These are phyloP conservation scores for Cladosporium sp. DNA, from an alignment of 2,329 filamentous ascomycete genomes.

Conservation along the genomic window DNA sequence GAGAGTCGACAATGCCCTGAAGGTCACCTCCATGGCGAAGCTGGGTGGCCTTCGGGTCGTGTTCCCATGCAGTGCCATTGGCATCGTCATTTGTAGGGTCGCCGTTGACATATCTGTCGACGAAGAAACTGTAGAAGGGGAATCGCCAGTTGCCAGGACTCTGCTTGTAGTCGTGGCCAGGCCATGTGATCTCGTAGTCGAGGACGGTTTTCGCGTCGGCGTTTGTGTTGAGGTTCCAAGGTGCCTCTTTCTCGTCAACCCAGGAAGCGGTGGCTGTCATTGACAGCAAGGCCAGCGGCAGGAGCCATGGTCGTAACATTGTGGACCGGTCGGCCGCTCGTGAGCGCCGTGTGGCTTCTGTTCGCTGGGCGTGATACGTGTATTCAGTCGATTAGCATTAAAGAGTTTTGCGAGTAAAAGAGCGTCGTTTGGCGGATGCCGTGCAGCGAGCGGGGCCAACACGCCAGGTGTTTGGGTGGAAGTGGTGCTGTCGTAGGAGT, in stretches of 20 bases:
- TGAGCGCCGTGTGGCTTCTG: constrained; percentile 10
- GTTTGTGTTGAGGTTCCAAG: constrained; percentile 60
- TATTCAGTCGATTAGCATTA: constrained; percentile 13
- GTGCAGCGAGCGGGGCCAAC: constrained; percentile 7
- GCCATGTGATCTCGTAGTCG: constrained; percentile 56
- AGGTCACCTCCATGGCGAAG: constrained; percentile 61
- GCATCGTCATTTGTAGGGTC: constrained; percentile 60
- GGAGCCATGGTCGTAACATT: constrained; percentile 14
- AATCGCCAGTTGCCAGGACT: constrained; percentile 61
- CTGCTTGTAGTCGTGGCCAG: constrained; percentile 46
- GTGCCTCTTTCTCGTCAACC: constrained; percentile 47
- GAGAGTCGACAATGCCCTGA: constrained; percentile 52
- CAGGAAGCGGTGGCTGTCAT: constrained; percentile 22
- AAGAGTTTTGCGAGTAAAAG: constrained; percentile 1
- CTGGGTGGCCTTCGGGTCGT: constrained; percentile 56
- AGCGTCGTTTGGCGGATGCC: constrained; percentile 12
- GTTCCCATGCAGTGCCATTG: constrained; percentile 57
- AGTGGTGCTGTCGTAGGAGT: constrained; percentile 7
- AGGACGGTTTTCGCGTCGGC: constrained; percentile 50
- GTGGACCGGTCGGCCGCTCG: constrained; percentile 11
- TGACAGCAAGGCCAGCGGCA: constrained; percentile 12
- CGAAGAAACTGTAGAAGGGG: constrained; percentile 61
- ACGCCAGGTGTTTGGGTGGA: constrained; percentile 10
- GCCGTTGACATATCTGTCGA: constrained; percentile 61
- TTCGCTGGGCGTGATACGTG: constrained; percentile 7